Base-by-base conservation (phyloP, 306 rosid species). In the Herpetospermum pedunculosum region DNA sequence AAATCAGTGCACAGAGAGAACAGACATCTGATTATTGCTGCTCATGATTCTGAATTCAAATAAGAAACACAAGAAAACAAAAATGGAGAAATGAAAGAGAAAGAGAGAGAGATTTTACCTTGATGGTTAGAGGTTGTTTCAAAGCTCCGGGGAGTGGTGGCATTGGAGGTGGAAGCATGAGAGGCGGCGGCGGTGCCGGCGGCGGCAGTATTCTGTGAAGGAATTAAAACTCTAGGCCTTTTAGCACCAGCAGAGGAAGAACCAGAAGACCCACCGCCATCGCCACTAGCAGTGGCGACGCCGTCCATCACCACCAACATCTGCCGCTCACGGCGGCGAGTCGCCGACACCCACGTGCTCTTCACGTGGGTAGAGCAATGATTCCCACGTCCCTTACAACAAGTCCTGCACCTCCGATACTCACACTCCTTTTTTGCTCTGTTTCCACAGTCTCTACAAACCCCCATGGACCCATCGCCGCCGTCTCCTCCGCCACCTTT, bases 281-380 rank as follows among this genome's bases (percentile, higher is more conserved):
- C 75, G 43, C 67, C 78, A 49, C 23, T 79, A 5, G 26, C 59
- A 26, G 50, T 58, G 23, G 73, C 38, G 16, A 41, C 71, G 5
- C 75, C 83, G 23, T 50, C 79, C 5, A 64, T 46, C 28, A 15
- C 81, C 74, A 49, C 49, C 71, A 57, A 8, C 47, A 77, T 46
- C 73, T 84, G 88, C 6, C 92, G 80, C 37, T 85, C 91, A 5
- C 96, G 81, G 47, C 97, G 80, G 3, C 82, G 74, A 1, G 92
- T 28, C 0, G 88, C 91, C 1, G 92, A 85, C 2, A 86, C 80
- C 97, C 96, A 92, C 77, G 97, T 92, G 90, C 97, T 92, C 83
- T 73, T 92, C 79, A 89, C 80, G 81, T 89, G 97, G 72, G 96
- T 89, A 68, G 41, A 81, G 59, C 96, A 92, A 53, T 88, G 80